Base-by-base conservation (phyloP, 441 rosid genomes). In the Dalechampia spathulata region DNA sequence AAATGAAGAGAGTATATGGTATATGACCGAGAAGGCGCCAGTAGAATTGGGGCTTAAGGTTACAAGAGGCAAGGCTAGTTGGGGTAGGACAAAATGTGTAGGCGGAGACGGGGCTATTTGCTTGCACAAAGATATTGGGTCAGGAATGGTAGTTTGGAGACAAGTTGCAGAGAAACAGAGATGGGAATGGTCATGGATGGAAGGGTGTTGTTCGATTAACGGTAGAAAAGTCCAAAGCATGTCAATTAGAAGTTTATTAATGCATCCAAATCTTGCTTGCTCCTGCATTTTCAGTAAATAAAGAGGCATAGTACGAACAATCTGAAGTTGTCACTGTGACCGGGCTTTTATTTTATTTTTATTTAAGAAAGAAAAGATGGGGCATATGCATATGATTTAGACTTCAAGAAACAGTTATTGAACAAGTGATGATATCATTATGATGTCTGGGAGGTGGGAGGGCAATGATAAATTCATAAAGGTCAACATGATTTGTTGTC, bases 141-240 rank as follows among this genome's bases (percentile, higher is more conserved):
- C 73, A 43, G 87, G 84, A 44, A 78, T 78, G 82, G 21, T 64
- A 13, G 57, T 75, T 2, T 75, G 83, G 81, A 71, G 75, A 49
- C 64, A 70, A 39, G 58, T 1, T 23, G 60, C 48, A 16, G 75
- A 63, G 6, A 53, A 63, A 46, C 66, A 64, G 3, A 49, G 16
- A 57, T 67, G 81, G 79, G 75, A 70, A 64, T 81, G 86, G 83
- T 7, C 8, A 36, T 78, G 86, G 86, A 58, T 69, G 30, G 76
- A 73, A 55, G 87, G 80, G 10, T 73, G 73, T 49, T 11, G 60
- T 25, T 64, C 42, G 2, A 6, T 69, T 23, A 55, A 51, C 44
- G 81, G 72, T 15, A 63, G 65, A 54, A 45, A 46, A 34, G 62
- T 66, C 39, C 75, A 50, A 16, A 70, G 58, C 51, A 23, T 74